These are phyloP conservation scores for Elasticomyces elasticus DNA, from an alignment of 495 filamentous ascomycete genomes.

Conservation along the genomic window DNA sequence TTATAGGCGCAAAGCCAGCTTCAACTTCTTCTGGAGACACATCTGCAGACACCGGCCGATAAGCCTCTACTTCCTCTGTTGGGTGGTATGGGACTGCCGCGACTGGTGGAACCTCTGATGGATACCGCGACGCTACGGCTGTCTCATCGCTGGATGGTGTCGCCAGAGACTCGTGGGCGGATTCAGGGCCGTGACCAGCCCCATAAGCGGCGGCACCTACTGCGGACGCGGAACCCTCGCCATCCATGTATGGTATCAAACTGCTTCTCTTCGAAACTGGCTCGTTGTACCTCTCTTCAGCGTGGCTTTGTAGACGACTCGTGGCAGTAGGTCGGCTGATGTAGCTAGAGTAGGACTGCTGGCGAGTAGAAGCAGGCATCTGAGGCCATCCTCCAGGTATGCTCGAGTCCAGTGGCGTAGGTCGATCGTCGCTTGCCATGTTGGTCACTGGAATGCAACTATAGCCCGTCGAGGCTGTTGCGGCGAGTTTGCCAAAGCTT, in stretches of 20 bases:
- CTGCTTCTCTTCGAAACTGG: neutral
- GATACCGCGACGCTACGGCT: neutral
- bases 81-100: neutral
- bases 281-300: neutral
- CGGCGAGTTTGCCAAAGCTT: too few relatives aligned
- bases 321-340: neutral
- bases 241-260: neutral
- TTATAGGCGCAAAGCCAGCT: neutral
- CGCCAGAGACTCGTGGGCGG: neutral
- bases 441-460: neutral
- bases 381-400: slow-evolving; percentile 11
- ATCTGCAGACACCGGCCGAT: neutral
- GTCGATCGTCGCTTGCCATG: slow-evolving; percentile 6
- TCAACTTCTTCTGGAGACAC: neutral
- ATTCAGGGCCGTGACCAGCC: neutral
- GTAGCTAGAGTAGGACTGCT: slow-evolving; percentile 8
- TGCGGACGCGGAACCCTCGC: neutral
- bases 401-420: slow-evolving; percentile 2
- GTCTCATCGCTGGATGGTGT: neutral
- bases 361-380: neutral
- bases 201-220: neutral
- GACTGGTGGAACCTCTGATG: neutral
- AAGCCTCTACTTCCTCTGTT: slow-evolving; percentile 4
- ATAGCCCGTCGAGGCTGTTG: too few relatives aligned
- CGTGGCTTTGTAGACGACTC: neutral